Conservation (phyloP, 2,329 filamentous ascomycete species). For the Epichloe hybrida region DNA sequence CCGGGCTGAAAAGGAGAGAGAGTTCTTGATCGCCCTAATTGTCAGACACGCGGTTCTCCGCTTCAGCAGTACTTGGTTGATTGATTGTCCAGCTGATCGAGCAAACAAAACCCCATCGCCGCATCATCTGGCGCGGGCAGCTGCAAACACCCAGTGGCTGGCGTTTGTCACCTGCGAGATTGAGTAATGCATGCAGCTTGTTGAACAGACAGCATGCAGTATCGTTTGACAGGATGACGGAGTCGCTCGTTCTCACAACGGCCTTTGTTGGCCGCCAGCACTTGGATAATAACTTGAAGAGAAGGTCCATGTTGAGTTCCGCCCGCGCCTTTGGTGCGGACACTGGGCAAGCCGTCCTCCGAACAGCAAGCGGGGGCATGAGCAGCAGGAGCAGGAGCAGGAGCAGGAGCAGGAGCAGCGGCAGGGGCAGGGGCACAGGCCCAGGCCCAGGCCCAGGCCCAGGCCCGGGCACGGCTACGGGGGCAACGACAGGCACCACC, state of each 20-base stretch:
- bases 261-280: constrained; percentile 2
- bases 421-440: neutral
- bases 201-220: neutral
- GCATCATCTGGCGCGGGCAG: neutral
- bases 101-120: neutral
- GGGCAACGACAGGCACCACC: neutral
- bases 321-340: neutral
- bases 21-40: neutral
- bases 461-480: neutral
- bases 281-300: neutral
- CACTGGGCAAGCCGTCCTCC: neutral
- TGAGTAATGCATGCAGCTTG: neutral
- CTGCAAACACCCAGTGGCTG: neutral
- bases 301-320: neutral
- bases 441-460: too few species aligned
- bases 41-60: neutral
- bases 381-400: too few species aligned
- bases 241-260: constrained; percentile 16
- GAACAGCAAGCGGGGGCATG: too few species aligned
- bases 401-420: too few species aligned
- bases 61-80: neutral
- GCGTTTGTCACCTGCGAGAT: neutral
- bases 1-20: neutral
- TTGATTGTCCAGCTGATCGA: neutral
- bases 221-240: constrained; percentile 12